Evolutionary conservation across 2,329 filamentous ascomycete genomes (phyloP), one percentile per base, ranked within the genome.

Genomic region (Diaporthe destruens): DNA sequence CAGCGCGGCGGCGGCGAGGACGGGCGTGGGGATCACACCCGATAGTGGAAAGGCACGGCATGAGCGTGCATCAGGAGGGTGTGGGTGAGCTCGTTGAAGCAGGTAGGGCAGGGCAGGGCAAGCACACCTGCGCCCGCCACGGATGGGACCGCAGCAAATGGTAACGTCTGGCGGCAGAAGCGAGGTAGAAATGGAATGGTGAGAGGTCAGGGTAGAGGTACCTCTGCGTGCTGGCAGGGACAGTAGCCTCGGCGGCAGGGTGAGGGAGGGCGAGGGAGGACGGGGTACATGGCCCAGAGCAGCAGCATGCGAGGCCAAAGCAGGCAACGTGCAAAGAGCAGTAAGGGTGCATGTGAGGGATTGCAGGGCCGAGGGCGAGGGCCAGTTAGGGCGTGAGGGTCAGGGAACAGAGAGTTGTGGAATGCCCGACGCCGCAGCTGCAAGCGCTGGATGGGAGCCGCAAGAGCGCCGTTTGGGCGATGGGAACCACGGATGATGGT

Each of bases 21-120:
- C 23, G 44, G 47, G 56, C 66, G 72, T 72, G 72, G 66, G 71
- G 59, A 74, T 42, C 49, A 51, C 34, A 72, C 66, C 71, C 70
- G 70, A 69, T 74, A 67, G 72, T 57, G 72, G 59, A 49, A 73
- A 47, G 51, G 53, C 42, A 69, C 54, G 54, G 71, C 51, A 63
- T 65, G 63, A 71, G 55, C 53, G 57, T 72, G 72, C 69, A 74
- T 55, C 42, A 69, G 68, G 66, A 63, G 69, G 57, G 65, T 42
- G 66, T 68, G 70, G 32, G 44, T 68, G 70, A 34, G 66, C 54
- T 36, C 42, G 59, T 59, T 23, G 54, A 54, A 63, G 65, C 69
- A 69, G 56, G 25, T 16, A 49, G 47, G 57, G 44, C 61, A 63
- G 44, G 44, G 18, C 59, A 47, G 59, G 59, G 44, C 44, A 65